phyloP scores from a whole-genome alignment of 768 basidiomycete genomes.

The Lentinus brumalis region DNA sequence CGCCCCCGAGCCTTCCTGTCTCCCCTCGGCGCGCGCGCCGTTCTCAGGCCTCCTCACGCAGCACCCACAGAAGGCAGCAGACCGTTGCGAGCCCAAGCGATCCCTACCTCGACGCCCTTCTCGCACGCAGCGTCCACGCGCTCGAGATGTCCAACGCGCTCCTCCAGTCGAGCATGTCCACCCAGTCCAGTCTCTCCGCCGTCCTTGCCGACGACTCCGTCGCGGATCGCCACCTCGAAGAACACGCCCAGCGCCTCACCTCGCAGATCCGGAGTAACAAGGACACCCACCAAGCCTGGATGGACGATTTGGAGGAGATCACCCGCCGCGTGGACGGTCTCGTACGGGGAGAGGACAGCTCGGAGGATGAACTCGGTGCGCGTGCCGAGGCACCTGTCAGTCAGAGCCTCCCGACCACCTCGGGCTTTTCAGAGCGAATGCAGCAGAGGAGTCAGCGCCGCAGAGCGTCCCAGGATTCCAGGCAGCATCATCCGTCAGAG shows the following conservation, averaged over 20 bases:
- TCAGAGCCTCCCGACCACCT: constrained; percentile 32
- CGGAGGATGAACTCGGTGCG: constrained; percentile 10
- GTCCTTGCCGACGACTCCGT: constrained; percentile 49
- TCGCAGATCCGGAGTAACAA: constrained; percentile 50
- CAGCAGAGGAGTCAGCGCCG: constrained; percentile 18
- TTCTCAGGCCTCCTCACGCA: constrained; percentile 19
- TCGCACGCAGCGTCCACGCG: constrained; percentile 82
- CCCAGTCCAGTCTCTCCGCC: constrained; percentile 57
- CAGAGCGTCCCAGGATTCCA: constrained; percentile 26
- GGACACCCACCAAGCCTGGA: constrained; percentile 57
- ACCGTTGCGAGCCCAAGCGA: constrained; percentile 38
- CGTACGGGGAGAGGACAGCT: constrained; percentile 33
- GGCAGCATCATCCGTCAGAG: constrained; percentile 35
- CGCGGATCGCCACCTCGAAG: constrained; percentile 48
- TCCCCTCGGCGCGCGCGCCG: constrained; percentile 36
- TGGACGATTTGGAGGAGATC: constrained; percentile 68
- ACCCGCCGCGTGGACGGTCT: constrained; percentile 61
- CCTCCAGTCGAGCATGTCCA: constrained; percentile 73
- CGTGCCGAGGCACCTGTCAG: constrained; percentile 21
- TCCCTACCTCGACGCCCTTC: constrained; percentile 71
- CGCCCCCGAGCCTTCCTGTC: constrained; percentile 34
- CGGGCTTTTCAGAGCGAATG: constrained; percentile 24
- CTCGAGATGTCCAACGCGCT: constrained; percentile 84
- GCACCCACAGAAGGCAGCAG: constrained; percentile 27
- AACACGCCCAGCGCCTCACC: constrained; percentile 53